Evolutionary conservation across 208 protist species (phyloP).

Genomic region (Trypanosoma platydactyli): DNA sequence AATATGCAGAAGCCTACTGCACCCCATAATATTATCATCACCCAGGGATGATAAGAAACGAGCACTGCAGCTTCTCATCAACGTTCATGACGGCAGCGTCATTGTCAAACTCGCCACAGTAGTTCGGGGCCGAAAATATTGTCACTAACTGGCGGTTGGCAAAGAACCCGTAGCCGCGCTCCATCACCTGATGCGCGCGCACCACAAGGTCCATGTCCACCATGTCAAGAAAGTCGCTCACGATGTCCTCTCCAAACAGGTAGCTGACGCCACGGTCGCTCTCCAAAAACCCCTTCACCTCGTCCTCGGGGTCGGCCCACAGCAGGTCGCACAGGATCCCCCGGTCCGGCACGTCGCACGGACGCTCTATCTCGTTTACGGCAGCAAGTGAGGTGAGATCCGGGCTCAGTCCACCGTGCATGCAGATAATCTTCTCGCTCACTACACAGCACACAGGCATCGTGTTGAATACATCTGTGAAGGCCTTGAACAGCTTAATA

Average conservation of each 20-base stretch:
- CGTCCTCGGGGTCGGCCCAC: constrained; percentile 97
- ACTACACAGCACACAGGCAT: constrained; percentile 99
- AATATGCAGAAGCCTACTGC: no score
- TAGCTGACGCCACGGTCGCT: constrained; percentile 82
- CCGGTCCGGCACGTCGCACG: constrained; percentile 98
- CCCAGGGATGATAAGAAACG: constrained; percentile 91
- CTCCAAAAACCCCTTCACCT: constrained; percentile 93
- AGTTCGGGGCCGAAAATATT: constrained; percentile 97
- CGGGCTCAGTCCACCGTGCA: constrained; percentile 98
- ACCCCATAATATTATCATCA: no score
- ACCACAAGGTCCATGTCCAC: constrained; percentile 99
- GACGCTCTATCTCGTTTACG: constrained; percentile 94
- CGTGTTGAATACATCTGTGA: constrained; percentile 99
- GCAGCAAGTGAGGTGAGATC: constrained; percentile 94
- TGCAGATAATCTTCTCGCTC: constrained; percentile 99
- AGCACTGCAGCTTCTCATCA: constrained; percentile 98
- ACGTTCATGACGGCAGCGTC: constrained; percentile 98
- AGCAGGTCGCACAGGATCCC: constrained; percentile 98
- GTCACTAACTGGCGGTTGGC: constrained; percentile 98
- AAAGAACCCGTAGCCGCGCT: constrained; percentile 99
- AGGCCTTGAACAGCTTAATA: constrained; percentile 98
- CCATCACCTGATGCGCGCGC: constrained; percentile 98
- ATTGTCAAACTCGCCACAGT: constrained; percentile 99
- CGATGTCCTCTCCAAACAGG: constrained; percentile 98
- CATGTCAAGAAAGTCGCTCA: constrained; percentile 97